Base-by-base conservation (phyloP, 2,329 filamentous ascomycete genomes). In the Aspergillus latus region DNA sequence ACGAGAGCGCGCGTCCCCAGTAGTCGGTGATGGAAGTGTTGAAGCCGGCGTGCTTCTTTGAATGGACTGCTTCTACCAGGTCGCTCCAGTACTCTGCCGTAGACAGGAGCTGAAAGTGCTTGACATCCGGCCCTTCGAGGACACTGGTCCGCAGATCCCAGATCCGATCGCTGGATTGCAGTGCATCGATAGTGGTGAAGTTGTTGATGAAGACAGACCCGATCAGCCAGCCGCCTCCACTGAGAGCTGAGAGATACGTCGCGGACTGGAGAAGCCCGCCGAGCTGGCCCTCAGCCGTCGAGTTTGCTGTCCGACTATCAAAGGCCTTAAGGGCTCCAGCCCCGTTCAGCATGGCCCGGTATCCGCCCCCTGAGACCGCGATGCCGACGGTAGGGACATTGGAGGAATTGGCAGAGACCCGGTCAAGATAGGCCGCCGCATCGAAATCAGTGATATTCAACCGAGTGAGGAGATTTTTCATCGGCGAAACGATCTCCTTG, bases 321-420 rank as follows among this genome's bases (percentile, higher is more conserved):
- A 91, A 92, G 0, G 91, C 92, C 30, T 88, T 84, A 13, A 96
- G 65, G 43, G 87, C 88, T 58, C 92, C 92, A 13, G 87, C 92
- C 37, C 90, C 91, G 68, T 89, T 93, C 77, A 92, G 79, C 76
- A 95, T 80, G n/a, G 92, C 91, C 55, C 92, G 82, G 71, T 94
- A 96, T 36, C 92, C 92, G 69, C 92, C 92, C 10, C 91, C 91
- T 0, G 90, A 94, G 44, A 89, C 78, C 9, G 91, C 89, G 60
- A 96, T 83, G 13, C 81, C 90, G 59, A 96, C 86, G 63, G 87
- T 89, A 0, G 87, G 86, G 28, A 88, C 66, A 1, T 79, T 77
- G 13, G 80, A 80, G 0, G 76, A 76, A 71, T 88, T 87, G 59
- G 76, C 74, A 29, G 74, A 74, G 58, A 84, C 72, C 1, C 75